A percentile compares a stretch with the other conserved stretches of the same genome.
These are phyloP conservation scores for Saxophila tyrrhenica DNA, from an alignment of 495 filamentous ascomycete species.

Conservation along the genomic window DNA sequence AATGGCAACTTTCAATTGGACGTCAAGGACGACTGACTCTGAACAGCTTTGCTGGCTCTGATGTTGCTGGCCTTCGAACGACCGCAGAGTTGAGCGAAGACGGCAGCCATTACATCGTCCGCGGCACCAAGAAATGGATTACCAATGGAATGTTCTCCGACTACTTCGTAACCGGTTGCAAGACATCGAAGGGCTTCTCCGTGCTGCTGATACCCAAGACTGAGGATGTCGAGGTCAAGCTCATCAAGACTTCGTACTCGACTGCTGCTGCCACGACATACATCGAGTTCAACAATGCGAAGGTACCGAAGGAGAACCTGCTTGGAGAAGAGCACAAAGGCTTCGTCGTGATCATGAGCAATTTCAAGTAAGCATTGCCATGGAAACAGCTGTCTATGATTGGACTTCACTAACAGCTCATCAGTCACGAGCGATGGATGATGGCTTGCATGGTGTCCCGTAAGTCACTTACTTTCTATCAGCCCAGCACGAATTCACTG, in stretches of 20 bases:
- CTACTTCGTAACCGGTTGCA: constrained; percentile 72
- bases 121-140: constrained; percentile 90
- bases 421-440: constrained; percentile 30
- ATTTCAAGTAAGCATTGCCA: constrained; percentile 68
- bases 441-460: constrained; percentile 47
- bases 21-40: no score
- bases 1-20: no score
- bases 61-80: constrained; percentile 73
- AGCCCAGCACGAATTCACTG: no score
- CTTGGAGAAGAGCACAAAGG: constrained; percentile 80
- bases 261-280: constrained; percentile 67
- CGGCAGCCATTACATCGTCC: constrained; percentile 75
- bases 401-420: constrained; percentile 16
- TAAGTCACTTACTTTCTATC: background rate
- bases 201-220: constrained; percentile 65
- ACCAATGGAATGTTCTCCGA: constrained; percentile 78
- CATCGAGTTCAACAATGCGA: constrained; percentile 77
- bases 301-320: constrained; percentile 69
- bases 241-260: constrained; percentile 82
- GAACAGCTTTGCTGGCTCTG: constrained; percentile 77
- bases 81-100: constrained; percentile 73
- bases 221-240: constrained; percentile 58
- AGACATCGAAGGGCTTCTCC: constrained; percentile 69
- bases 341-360: constrained; percentile 76
- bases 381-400: background rate